Percentiles rank a stretch among this genome's conserved stretches.
Conservation (phyloP, 2,329 filamentous ascomycete species). For the Verticillium albo-atrum region DNA sequence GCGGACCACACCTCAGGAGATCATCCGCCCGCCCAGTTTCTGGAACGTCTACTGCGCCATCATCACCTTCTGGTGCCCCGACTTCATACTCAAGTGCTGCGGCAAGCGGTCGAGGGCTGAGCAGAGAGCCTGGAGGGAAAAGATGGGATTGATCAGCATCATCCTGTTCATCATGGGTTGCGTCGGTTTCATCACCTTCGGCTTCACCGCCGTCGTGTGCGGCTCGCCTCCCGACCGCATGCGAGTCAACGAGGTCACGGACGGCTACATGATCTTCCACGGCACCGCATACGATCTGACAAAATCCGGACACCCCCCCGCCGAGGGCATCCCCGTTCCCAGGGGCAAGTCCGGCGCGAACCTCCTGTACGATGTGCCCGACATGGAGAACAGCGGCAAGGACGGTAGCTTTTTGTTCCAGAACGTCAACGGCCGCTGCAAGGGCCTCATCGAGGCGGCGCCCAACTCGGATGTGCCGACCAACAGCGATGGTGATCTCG, state of each 20-base stretch:
- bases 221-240: constrained; percentile 66
- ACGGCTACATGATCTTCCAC: constrained; percentile 93
- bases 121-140: constrained; percentile 92
- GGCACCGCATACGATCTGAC: constrained; percentile 84
- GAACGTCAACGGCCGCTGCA: constrained; percentile 96
- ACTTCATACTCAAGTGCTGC: constrained; percentile 78
- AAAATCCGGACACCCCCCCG: constrained; percentile 71
- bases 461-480: constrained; percentile 73
- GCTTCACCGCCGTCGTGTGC: constrained; percentile 88
- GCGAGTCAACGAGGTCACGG: constrained; percentile 74
- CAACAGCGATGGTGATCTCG: constrained; percentile 67
- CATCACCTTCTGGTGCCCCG: constrained; percentile 91
- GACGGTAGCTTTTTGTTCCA: constrained; percentile 98
- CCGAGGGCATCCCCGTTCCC: constrained; percentile 65
- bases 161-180: constrained; percentile 83
- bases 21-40: constrained; percentile 73
- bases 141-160: constrained; percentile 94
- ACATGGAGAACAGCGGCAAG: constrained; percentile 70
- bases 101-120: constrained; percentile 83
- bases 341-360: constrained; percentile 57
- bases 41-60: constrained; percentile 96
- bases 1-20: constrained; percentile 54
- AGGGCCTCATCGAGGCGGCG: constrained; percentile 74
- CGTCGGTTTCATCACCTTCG: constrained; percentile 94
- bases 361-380: constrained; percentile 79